Evolutionary conservation across 805 yeast genomes (phyloP).

Genomic region (Candida odintsovae): DNA sequence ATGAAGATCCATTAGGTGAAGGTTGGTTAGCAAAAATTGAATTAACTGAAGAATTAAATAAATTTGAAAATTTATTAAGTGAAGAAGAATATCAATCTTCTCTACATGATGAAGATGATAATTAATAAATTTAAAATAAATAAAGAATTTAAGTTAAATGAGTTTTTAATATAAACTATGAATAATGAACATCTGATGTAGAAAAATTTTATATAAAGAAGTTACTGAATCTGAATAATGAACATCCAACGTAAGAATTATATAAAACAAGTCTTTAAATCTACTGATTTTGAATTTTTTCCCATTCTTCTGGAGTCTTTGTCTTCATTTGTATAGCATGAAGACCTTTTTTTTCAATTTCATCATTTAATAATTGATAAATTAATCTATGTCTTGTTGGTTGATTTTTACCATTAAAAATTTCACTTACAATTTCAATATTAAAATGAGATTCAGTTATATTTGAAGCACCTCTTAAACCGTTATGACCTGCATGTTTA

Average conservation of each 20-base stretch:
- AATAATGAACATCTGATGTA: neutral
- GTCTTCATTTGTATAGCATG: conserved; percentile 88
- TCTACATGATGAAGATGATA: conserved; percentile 13
- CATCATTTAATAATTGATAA: conserved; percentile 64
- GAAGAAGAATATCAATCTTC: conserved; percentile 38
- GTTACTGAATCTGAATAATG: too few species aligned
- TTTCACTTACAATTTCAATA: conserved; percentile 63
- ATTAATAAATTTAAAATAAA: neutral
- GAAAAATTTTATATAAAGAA: neutral
- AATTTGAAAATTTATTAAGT: conserved; percentile 52
- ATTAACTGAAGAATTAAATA: conserved; percentile 39
- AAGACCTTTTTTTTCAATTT: conserved; percentile 62
- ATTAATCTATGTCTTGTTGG: conserved; percentile 78
- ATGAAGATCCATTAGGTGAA: conserved; percentile 85
- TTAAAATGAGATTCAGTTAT: conserved; percentile 78
- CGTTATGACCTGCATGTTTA: conserved; percentile 84
- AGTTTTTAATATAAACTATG: too few species aligned
- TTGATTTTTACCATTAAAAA: conserved; percentile 55
- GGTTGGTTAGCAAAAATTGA: conserved; percentile 89
- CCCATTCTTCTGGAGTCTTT: conserved; percentile 58
- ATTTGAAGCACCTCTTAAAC: conserved; percentile 69
- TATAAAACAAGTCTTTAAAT: too few species aligned
- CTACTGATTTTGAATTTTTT: neutral
- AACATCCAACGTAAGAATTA: neutral
- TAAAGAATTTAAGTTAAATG: too few species aligned